These are phyloP conservation scores for Trametes punicea DNA, from an alignment of 768 basidiomycete species.

Conservation along the genomic window DNA sequence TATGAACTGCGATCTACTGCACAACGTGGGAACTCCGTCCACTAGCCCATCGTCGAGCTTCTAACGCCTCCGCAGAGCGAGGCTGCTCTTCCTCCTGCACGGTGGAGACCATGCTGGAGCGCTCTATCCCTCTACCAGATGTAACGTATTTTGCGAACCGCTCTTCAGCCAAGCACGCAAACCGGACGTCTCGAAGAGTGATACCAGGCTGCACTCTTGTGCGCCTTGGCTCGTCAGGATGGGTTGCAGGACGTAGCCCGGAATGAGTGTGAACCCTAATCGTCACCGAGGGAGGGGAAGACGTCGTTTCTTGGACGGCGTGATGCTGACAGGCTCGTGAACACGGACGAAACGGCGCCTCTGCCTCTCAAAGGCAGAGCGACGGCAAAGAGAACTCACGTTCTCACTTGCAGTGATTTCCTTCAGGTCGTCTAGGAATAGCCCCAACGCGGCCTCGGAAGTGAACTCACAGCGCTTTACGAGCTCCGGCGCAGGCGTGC, in stretches of 20 bases:
- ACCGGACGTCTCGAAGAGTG: constrained; percentile 49
- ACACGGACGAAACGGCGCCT: neutral
- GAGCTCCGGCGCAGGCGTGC: constrained; percentile 8
- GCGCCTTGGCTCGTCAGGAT: constrained; percentile 13
- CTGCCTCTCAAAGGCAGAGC: too few relatives aligned
- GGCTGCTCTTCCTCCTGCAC: neutral
- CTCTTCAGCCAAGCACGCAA: constrained; percentile 43
- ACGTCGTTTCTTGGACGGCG: neutral
- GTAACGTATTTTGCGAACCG: neutral
- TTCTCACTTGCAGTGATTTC: constrained; percentile 5
- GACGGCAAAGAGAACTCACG: neutral
- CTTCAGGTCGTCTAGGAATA: neutral
- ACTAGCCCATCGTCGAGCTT: neutral
- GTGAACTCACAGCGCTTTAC: constrained; percentile 10
- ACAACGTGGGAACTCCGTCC: too few relatives aligned
- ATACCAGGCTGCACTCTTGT: constrained; percentile 38
- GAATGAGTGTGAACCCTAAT: constrained; percentile 13
- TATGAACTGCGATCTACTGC: neutral
- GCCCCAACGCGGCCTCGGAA: neutral
- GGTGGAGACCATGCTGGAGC: neutral
- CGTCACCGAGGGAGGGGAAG: neutral
- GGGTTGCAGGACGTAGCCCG: neutral
- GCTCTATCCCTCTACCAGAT: neutral
- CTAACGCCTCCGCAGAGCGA: neutral
- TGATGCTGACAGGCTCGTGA: constrained; percentile 5